A percentile compares a stretch with the other conserved stretches of the same genome.
These are phyloP conservation scores for Pichia gijzeniarum DNA, from an alignment of 805 yeast species.

Conservation along the genomic window DNA sequence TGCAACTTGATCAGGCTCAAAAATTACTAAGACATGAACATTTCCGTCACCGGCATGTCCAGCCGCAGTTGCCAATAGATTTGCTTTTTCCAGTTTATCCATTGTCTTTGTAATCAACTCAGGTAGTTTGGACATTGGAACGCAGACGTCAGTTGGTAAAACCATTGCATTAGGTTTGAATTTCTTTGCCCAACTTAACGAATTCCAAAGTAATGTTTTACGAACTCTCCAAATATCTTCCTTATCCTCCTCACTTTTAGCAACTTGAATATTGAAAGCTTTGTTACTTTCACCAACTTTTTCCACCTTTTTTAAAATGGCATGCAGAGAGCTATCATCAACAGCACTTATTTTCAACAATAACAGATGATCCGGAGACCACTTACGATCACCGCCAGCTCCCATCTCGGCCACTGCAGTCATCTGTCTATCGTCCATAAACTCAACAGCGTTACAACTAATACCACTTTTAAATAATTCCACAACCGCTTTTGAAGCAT, in stretches of 20 bases:
- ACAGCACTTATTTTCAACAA: constrained; percentile 58
- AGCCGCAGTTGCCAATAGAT: constrained; percentile 51
- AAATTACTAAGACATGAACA: constrained; percentile 62
- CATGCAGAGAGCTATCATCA: constrained; percentile 33
- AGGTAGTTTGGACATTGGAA: constrained; percentile 65
- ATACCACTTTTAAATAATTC: constrained; percentile 57
- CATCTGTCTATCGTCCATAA: constrained; percentile 71
- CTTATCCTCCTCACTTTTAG: constrained; percentile 55
- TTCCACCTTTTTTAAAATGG: constrained; percentile 40
- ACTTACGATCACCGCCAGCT: constrained; percentile 29
- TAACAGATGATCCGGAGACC: constrained; percentile 33
- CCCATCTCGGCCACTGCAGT: constrained; percentile 48
- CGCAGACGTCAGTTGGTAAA: constrained; percentile 81
- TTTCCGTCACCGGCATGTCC: constrained; percentile 88
- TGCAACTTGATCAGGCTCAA: constrained; percentile 43
- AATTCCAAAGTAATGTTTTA: constrained; percentile 61
- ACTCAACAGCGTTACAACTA: constrained; percentile 67
- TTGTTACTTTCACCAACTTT: constrained; percentile 47
- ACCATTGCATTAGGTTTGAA: constrained; percentile 38
- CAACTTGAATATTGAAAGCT: constrained; percentile 54
- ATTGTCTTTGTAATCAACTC: constrained; percentile 57
- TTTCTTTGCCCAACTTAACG: constrained; percentile 57
- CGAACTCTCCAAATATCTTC: constrained; percentile 71
- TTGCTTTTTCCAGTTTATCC: constrained; percentile 47
- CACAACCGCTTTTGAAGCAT: constrained; percentile 67